Conservation (phyloP, 73 alveolate genomes). For the Symbiodinium pilosum region DNA sequence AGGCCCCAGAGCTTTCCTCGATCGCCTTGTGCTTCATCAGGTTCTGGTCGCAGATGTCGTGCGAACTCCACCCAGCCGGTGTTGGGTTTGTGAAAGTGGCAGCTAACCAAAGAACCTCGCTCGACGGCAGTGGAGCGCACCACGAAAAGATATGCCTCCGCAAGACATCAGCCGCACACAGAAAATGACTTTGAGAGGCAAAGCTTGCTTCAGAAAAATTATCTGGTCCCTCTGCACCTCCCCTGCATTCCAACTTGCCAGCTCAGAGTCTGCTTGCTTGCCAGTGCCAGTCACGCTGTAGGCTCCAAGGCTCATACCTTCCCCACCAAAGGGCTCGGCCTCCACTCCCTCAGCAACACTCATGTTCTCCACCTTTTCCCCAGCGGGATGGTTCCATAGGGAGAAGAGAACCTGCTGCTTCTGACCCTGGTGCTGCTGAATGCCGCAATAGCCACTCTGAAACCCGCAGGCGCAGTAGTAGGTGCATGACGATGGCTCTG, state of each 20-base stretch:
- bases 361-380: neutral
- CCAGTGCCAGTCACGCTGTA: constrained; percentile 52
- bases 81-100: constrained; percentile 33
- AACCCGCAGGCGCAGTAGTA: constrained; percentile 83
- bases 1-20: constrained; percentile 31
- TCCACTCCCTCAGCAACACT: constrained; percentile 17
- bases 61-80: constrained; percentile 75
- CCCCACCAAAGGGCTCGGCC: constrained; percentile 71
- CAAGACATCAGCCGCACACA: too few relatives aligned
- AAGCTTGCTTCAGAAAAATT: too few relatives aligned
- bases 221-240: neutral
- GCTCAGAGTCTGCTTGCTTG: neutral
- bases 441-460: constrained; percentile 84
- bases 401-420: constrained; percentile 84
- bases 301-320: constrained; percentile 91
- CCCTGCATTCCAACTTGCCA: constrained; percentile 12
- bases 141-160: neutral
- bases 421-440: constrained; percentile 77
- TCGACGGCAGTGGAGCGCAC: constrained; percentile 71
- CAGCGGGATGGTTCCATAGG: constrained; percentile 76
- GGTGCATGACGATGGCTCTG: constrained; percentile 41
- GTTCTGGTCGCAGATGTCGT: constrained; percentile 79
- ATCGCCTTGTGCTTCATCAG: neutral
- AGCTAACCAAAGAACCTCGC: constrained; percentile 56
- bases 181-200: too few relatives aligned